phyloP scores from a whole-genome alignment of 129 eudicot species.

The Tagetes erecta region DNA sequence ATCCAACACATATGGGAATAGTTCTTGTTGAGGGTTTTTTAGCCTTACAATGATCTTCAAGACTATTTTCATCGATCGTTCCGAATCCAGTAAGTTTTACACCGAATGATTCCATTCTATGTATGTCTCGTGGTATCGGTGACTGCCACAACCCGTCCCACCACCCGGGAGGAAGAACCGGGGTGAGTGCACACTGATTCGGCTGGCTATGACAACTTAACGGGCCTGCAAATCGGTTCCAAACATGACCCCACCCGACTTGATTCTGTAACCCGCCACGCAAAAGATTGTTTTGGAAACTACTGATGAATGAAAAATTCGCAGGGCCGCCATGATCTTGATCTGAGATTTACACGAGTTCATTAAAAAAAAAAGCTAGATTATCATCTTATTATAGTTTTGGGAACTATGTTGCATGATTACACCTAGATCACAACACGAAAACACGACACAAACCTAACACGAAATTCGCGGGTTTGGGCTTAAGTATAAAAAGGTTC shows the following conservation, averaged over 20 bases:
- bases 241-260: slow-evolving; percentile 70
- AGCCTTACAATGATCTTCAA: slow-evolving; percentile 43
- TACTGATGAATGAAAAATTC: slow-evolving; percentile 54
- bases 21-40: slow-evolving; percentile 39
- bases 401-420: no score
- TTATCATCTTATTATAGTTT: no score
- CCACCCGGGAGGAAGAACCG: slow-evolving; percentile 73
- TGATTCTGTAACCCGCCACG: slow-evolving; percentile 51
- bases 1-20: slow-evolving; percentile 32
- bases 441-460: no score
- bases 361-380: no score
- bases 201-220: slow-evolving; percentile 58
- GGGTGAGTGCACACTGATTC: slow-evolving; percentile 63
- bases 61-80: slow-evolving; percentile 48
- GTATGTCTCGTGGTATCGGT: slow-evolving; percentile 59
- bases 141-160: slow-evolving; percentile 75
- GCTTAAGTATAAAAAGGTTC: no score
- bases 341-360: slow-evolving; percentile 27
- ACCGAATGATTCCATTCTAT: slow-evolving; percentile 56
- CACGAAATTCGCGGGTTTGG: no score
- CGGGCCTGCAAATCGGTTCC: slow-evolving; percentile 67
- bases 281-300: slow-evolving; percentile 58
- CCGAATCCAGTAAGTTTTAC: slow-evolving; percentile 48
- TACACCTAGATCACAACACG: no score
- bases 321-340: slow-evolving; percentile 32